These are phyloP conservation scores for Amanita fuliginea DNA, from an alignment of 768 basidiomycete genomes.

Conservation along the genomic window DNA sequence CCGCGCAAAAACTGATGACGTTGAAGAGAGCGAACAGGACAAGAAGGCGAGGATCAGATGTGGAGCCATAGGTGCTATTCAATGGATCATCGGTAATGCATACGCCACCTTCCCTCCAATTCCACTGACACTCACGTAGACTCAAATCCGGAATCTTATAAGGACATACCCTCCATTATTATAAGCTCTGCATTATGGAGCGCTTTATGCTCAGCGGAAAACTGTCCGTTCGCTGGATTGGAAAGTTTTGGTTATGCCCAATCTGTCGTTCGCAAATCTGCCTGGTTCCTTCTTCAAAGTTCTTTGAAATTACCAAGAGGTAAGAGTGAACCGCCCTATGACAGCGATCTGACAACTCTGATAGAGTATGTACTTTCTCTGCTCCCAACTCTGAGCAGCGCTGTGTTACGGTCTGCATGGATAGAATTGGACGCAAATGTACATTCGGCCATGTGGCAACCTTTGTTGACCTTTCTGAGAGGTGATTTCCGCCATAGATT, in stretches of 20 bases:
- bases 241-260: slow-evolving; percentile 52
- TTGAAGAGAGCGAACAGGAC: slow-evolving; percentile 63
- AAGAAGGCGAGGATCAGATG: slow-evolving; percentile 59
- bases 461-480: slow-evolving; percentile 59
- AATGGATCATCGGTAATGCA: slow-evolving; percentile 50
- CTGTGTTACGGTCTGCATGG: slow-evolving; percentile 55
- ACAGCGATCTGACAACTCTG: neutral
- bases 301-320: slow-evolving; percentile 37
- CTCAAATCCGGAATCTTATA: slow-evolving; percentile 11
- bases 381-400: slow-evolving; percentile 39
- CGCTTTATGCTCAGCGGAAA: slow-evolving; percentile 32
- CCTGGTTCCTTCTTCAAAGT: slow-evolving; percentile 47
- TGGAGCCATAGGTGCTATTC: slow-evolving; percentile 53
- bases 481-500: slow-evolving; percentile 28
- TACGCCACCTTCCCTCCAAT: neutral
- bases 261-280: slow-evolving; percentile 60
- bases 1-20: slow-evolving; percentile 40
- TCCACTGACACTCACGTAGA: slow-evolving; percentile 9
- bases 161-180: slow-evolving; percentile 28
- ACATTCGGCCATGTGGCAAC: slow-evolving; percentile 56
- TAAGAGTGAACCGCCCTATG: slow-evolving; percentile 10
- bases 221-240: slow-evolving; percentile 29
- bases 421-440: slow-evolving; percentile 64
- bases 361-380: slow-evolving; percentile 17
- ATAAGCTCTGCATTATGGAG: slow-evolving; percentile 51